Evolutionary conservation across 352 stramenopile species (phyloP).

Genomic region (Phytophthora litchii): DNA sequence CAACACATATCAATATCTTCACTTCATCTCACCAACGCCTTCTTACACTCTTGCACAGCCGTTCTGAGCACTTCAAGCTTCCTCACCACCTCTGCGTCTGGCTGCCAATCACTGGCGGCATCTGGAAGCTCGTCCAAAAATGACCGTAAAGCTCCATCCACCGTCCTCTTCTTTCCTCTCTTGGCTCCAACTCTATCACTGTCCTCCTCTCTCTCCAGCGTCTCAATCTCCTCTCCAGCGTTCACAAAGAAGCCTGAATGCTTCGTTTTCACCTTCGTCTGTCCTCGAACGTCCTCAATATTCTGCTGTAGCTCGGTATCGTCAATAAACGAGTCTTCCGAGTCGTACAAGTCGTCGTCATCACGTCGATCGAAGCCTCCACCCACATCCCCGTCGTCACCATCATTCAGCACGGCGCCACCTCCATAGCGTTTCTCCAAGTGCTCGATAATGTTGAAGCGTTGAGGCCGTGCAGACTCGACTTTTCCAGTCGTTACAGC

Average conservation of each 20-base stretch:
- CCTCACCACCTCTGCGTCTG: constrained; percentile 50
- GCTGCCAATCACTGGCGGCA: constrained; percentile 73
- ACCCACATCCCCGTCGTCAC: constrained; percentile 22
- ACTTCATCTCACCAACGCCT: not conserved
- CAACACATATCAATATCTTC: constrained; percentile 2
- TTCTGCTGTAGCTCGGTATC: constrained; percentile 83
- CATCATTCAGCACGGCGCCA: constrained; percentile 62
- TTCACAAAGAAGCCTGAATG: constrained; percentile 91
- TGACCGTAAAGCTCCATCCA: constrained; percentile 59
- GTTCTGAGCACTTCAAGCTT: constrained; percentile 66
- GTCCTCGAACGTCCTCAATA: constrained; percentile 80
- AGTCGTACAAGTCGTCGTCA: constrained; percentile 89
- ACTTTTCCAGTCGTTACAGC: not conserved
- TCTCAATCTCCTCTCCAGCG: constrained; percentile 86
- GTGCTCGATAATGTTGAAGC: constrained; percentile 89
- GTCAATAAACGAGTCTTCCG: constrained; percentile 90
- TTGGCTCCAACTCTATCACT: constrained; percentile 1
- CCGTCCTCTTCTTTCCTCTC: constrained; percentile 48
- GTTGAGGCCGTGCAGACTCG: constrained; percentile 32
- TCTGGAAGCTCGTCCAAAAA: constrained; percentile 75
- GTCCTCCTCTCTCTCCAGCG: constrained; percentile 45
- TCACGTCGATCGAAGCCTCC: constrained; percentile 51
- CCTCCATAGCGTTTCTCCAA: constrained; percentile 86
- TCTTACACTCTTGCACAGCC: constrained; percentile 68
- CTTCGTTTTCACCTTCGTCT: constrained; percentile 81